Conservation (phyloP, 164 flowering plant genomes). For the Sedum album region DNA sequence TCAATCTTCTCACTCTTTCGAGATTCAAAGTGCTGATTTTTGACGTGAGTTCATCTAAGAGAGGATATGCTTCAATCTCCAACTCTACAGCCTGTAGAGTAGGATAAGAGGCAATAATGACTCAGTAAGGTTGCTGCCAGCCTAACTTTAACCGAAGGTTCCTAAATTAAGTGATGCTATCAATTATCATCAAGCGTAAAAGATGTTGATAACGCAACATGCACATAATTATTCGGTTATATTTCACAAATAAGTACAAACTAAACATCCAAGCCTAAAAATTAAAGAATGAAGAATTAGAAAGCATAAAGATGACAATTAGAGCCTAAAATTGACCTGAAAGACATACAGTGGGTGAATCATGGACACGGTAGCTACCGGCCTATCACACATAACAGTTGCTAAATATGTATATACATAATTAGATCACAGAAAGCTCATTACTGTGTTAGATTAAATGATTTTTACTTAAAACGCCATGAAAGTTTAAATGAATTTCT, state of each 20-base stretch:
- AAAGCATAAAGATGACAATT: neutral
- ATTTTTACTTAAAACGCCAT: too few species aligned
- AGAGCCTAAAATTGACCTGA: neutral
- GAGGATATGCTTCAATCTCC: too few species aligned
- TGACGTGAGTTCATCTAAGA: too few species aligned
- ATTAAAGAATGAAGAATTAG: too few species aligned
- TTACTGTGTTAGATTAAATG: neutral
- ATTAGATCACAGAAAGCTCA: neutral
- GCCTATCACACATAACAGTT: too few species aligned
- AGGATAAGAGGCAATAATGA: neutral
- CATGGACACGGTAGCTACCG: neutral
- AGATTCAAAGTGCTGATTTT: too few species aligned
- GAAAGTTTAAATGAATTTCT: conserved; percentile 8
- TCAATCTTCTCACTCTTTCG: too few species aligned
- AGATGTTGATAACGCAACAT: neutral
- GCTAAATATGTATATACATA: neutral
- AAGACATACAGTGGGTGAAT: neutral
- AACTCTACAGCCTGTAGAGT: neutral
- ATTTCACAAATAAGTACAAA: neutral
- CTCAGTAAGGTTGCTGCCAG: conserved; percentile 10
- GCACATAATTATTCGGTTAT: neutral
- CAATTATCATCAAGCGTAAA: too few species aligned
- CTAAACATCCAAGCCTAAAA: neutral
- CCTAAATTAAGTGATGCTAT: too few species aligned
- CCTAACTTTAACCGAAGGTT: neutral